Conservation (phyloP, 345 rosid species). For the Heritiera littoralis region DNA sequence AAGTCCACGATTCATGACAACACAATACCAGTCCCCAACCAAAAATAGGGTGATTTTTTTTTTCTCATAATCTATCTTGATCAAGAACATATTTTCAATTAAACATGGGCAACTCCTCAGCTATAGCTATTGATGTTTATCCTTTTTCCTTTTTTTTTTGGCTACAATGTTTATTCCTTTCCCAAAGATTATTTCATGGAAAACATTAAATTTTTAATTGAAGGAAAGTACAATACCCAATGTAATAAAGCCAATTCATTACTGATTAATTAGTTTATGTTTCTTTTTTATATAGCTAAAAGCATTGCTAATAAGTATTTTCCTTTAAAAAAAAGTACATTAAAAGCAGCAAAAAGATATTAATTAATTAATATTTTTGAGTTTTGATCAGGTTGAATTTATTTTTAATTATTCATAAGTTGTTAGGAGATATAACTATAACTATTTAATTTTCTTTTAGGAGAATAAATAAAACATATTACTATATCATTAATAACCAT, state of each 20-base stretch:
- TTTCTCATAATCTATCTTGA: too few relatives aligned
- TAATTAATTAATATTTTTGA: neutral
- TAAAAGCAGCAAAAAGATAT: too few relatives aligned
- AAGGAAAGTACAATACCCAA: neutral
- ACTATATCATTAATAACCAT: too few relatives aligned
- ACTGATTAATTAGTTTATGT: neutral
- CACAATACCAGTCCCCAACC: too few relatives aligned
- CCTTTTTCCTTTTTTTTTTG: too few relatives aligned
- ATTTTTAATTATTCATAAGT: neutral
- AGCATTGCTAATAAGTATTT: neutral
- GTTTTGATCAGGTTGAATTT: neutral
- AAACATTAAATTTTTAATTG: neutral
- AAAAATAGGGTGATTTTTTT: too few relatives aligned
- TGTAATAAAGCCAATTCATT: neutral
- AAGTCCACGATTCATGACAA: too few relatives aligned
- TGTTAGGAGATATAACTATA: neutral
- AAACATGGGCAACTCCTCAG: too few relatives aligned
- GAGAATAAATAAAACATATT: neutral
- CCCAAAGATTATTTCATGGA: neutral
- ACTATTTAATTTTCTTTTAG: neutral
- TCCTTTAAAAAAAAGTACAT: neutral
- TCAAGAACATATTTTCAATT: too few relatives aligned
- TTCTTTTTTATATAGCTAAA: neutral
- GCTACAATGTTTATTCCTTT: slow-evolving; percentile 5
- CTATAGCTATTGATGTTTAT: too few relatives aligned